Percentiles rank a stretch among this genome's conserved stretches.
Evolutionary conservation across 2,329 filamentous ascomycete genomes (phyloP).

Genomic region (Penicillium sp.): DNA sequence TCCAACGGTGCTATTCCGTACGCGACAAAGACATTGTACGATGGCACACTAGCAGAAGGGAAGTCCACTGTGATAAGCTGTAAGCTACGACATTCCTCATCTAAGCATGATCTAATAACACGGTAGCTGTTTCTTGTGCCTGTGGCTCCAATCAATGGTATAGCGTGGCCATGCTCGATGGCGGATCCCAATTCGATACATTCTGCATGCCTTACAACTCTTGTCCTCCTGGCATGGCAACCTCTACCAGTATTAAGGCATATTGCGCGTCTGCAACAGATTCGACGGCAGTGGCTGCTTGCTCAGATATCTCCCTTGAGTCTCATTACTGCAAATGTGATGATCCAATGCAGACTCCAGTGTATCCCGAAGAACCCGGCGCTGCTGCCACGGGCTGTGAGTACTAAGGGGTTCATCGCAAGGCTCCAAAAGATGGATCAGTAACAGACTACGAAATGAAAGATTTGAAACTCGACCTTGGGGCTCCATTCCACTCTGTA

Average conservation of each 20-base stretch:
- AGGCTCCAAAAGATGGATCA: not conserved
- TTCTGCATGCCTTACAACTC: conserved; percentile 26
- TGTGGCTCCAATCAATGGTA: conserved; percentile 25
- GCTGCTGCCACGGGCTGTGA: conserved; percentile 21
- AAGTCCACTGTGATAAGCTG: conserved; percentile 19
- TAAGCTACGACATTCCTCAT: conserved; percentile 1
- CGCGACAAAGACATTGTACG: conserved; percentile 20
- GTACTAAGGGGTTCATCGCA: not conserved
- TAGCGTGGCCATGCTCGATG: conserved; percentile 15
- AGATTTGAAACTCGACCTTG: not conserved
- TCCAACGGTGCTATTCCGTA: conserved; percentile 23
- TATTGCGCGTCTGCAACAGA: conserved; percentile 19
- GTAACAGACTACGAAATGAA: not conserved
- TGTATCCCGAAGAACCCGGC: conserved; percentile 19
- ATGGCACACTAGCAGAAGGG: conserved; percentile 19
- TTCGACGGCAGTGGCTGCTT: conserved; percentile 3
- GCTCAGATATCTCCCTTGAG: conserved; percentile 8
- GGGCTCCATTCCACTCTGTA: not conserved
- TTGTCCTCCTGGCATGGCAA: conserved; percentile 27
- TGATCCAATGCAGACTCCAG: conserved; percentile 14
- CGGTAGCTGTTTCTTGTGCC: conserved; percentile 24
- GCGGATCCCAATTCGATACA: conserved; percentile 10
- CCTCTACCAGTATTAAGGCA: conserved; percentile 14
- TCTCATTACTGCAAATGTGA: conserved; percentile 18
- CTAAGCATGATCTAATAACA: not conserved